phyloP scores from a whole-genome alignment of 352 stramenopile species.

The Phytophthora capsici region DNA sequence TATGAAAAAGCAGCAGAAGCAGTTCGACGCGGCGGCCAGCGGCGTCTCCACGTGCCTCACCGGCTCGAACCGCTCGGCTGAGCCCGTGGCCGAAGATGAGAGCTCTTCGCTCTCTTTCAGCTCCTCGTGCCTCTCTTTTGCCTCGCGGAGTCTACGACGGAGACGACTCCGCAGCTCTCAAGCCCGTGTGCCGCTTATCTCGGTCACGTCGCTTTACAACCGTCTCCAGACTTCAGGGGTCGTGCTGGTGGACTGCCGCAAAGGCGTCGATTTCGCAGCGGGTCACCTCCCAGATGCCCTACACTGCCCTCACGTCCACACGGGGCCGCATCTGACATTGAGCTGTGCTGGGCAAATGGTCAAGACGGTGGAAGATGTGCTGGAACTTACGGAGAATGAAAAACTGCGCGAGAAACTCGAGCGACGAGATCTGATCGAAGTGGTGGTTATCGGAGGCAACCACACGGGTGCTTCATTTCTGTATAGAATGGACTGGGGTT shows the following conservation, averaged over 20 bases:
- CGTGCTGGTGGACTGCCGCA: conserved; percentile 75
- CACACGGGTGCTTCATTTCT: conserved; percentile 55
- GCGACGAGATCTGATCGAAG: conserved; percentile 69
- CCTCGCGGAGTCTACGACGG: conserved; percentile 34
- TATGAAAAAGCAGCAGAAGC: conserved; percentile 30
- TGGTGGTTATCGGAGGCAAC: conserved; percentile 72
- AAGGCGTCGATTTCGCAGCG: conserved; percentile 46
- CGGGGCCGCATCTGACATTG: conserved; percentile 25
- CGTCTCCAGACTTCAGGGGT: conserved; percentile 69
- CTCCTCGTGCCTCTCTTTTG: conserved; percentile 29
- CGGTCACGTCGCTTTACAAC: conserved; percentile 76
- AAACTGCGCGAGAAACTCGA: conserved; percentile 53
- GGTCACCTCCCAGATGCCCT: conserved; percentile 60
- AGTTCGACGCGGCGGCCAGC: conserved; percentile 36
- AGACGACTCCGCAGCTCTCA: conserved; percentile 30
- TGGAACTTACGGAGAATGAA: conserved; percentile 43
- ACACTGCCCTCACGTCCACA: conserved; percentile 48
- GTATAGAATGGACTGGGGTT: conserved; percentile 72
- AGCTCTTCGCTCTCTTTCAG: conserved; percentile 24
- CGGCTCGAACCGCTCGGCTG: conserved; percentile 33
- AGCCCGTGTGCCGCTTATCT: conserved; percentile 63
- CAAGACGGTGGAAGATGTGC: conserved; percentile 63
- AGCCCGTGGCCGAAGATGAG: conserved; percentile 14
- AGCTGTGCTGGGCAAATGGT: conserved; percentile 27
- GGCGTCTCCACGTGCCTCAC: conserved; percentile 32